A percentile compares a stretch with the other conserved stretches of the same genome.
These are phyloP conservation scores for Mucor indicus DNA, from an alignment of 371 early-diverging fungal genomes.

Conservation along the genomic window DNA sequence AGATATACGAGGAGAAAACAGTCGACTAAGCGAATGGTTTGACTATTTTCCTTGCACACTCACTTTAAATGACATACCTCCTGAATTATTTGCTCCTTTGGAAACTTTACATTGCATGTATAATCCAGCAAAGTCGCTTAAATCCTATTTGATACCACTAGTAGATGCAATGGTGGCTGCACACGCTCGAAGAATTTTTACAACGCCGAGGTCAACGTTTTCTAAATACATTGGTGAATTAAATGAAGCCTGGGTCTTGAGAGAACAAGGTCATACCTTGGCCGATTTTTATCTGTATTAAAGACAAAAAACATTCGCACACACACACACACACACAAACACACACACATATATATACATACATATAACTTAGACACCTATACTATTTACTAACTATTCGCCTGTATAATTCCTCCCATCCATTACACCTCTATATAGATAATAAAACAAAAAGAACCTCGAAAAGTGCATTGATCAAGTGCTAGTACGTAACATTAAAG, in stretches of 20 bases:
- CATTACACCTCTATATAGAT: too few species aligned
- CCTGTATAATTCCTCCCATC: too few species aligned
- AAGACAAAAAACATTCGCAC: background rate
- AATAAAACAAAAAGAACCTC: too few species aligned
- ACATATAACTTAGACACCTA: too few species aligned
- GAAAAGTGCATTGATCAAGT: too few species aligned
- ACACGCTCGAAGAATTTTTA: constrained; percentile 29
- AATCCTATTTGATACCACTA: constrained; percentile 39
- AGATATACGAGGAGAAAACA: constrained; percentile 26
- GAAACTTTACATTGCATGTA: constrained; percentile 25
- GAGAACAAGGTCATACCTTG: constrained; percentile 19
- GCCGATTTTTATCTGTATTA: constrained; percentile 13
- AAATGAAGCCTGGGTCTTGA: constrained; percentile 32
- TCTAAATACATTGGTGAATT: constrained; percentile 42
- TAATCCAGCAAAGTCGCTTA: constrained; percentile 32
- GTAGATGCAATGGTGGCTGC: constrained; percentile 45
- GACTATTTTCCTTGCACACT: constrained; percentile 41
- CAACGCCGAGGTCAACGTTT: constrained; percentile 40
- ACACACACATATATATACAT: too few species aligned
- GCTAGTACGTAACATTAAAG: too few species aligned
- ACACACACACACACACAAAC: too few species aligned
- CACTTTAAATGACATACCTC: constrained; percentile 34
- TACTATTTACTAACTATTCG: too few species aligned
- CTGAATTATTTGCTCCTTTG: constrained; percentile 21
- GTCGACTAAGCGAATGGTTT: constrained; percentile 34